A percentile compares a stretch with the other conserved stretches of the same genome.
phyloP scores from a whole-genome alignment of 352 stramenopile species.

The Phytophthora pisi region DNA sequence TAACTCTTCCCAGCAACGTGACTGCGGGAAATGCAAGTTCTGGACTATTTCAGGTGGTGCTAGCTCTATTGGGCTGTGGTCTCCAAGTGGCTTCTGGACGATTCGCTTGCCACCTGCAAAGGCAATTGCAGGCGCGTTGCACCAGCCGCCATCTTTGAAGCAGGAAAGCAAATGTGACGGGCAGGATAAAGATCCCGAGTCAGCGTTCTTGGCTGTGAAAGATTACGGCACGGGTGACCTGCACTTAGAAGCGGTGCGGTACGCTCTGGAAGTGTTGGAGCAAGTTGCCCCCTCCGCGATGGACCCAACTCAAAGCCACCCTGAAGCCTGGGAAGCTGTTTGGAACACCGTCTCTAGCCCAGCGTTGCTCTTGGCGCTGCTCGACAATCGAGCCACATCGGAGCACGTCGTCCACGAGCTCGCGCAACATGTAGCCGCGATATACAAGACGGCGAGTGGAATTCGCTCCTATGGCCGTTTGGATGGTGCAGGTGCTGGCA shows the following conservation, averaged over 20 bases:
- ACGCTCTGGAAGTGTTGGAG: slow-evolving; percentile 71
- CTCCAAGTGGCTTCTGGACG: slow-evolving; percentile 63
- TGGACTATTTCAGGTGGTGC: slow-evolving; percentile 58
- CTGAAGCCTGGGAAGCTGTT: slow-evolving; percentile 39
- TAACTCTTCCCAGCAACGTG: slow-evolving; percentile 6
- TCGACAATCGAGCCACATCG: slow-evolving; percentile 42
- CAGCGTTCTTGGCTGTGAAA: slow-evolving; percentile 50
- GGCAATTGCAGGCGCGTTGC: slow-evolving; percentile 36
- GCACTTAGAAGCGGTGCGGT: slow-evolving; percentile 61
- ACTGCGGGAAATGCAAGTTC: slow-evolving; percentile 37
- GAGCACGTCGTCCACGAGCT: slow-evolving; percentile 64
- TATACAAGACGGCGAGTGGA: slow-evolving; percentile 58
- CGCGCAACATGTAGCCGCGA: slow-evolving; percentile 49
- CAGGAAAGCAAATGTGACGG: slow-evolving; percentile 8
- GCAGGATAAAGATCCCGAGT: slow-evolving; percentile 25
- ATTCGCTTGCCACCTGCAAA: slow-evolving; percentile 61
- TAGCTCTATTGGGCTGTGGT: slow-evolving; percentile 65
- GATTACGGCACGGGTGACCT: slow-evolving; percentile 53
- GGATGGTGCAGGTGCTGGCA: slow-evolving; percentile 18
- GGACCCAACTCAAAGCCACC: slow-evolving; percentile 37
- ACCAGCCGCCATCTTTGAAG: slow-evolving; percentile 11
- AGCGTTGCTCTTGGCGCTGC: slow-evolving; percentile 68
- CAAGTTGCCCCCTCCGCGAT: slow-evolving; percentile 32
- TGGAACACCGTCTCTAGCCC: slow-evolving; percentile 62
- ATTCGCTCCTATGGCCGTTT: slow-evolving; percentile 57